Evolutionary conservation across 2,329 filamentous ascomycete species (phyloP).

Genomic region (Hirsutella thompsonii): DNA sequence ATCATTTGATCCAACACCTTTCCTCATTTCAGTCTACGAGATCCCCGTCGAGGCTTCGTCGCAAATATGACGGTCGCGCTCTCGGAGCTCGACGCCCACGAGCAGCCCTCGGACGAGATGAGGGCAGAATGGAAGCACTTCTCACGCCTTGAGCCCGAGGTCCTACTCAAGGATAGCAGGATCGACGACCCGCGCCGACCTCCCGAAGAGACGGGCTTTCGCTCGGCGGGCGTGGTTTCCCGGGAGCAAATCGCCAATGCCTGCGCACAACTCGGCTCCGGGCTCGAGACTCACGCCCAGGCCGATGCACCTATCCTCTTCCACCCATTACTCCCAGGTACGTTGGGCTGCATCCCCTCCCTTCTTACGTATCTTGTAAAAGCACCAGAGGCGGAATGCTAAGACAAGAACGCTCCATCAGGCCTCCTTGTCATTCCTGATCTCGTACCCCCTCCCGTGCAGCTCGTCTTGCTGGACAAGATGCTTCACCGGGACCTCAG

Average conservation of each 20-base stretch:
- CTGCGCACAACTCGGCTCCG: conserved; percentile 27
- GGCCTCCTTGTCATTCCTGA: conserved; percentile 69
- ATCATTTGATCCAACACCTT: not conserved
- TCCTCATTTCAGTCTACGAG: not conserved
- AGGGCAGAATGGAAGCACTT: conserved; percentile 64
- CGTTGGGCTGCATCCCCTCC: conserved; percentile 7
- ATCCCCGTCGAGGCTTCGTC: not conserved
- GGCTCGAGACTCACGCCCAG: conserved; percentile 16
- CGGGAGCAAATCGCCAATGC: conserved; percentile 26
- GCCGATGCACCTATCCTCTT: conserved; percentile 42
- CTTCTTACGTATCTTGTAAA: not conserved
- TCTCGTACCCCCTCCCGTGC: conserved; percentile 56
- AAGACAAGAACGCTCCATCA: conserved; percentile 18
- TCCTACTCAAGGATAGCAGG: conserved; percentile 37
- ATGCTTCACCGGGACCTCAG: conserved; percentile 69
- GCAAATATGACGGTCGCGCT: conserved; percentile 14
- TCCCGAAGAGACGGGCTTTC: conserved; percentile 29
- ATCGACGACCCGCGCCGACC: conserved; percentile 40
- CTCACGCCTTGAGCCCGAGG: conserved; percentile 42
- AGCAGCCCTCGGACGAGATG: conserved; percentile 60
- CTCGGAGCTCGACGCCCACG: conserved; percentile 55
- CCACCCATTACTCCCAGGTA: conserved; percentile 57
- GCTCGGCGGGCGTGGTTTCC: conserved; percentile 28
- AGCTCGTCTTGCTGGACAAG: conserved; percentile 56
- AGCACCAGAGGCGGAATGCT: not conserved